A percentile compares a stretch with the other conserved stretches of the same genome.
Conservation (phyloP, 2,329 filamentous ascomycete species). For the Calonectria montana region DNA sequence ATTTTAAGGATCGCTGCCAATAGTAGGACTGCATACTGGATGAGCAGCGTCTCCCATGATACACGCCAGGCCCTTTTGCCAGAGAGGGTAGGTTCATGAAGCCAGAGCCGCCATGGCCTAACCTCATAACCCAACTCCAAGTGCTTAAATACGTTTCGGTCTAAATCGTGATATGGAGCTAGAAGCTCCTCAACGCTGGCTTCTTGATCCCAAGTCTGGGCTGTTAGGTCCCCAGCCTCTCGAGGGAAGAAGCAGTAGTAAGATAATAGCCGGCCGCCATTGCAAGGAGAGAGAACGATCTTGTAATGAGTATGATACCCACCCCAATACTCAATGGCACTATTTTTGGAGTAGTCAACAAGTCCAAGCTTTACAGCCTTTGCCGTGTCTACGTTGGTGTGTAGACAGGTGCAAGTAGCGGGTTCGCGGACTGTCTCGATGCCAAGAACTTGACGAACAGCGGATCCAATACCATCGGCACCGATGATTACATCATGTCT, state of each 20-base stretch:
- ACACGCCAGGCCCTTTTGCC: slow-evolving; percentile 24
- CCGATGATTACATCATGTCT: slow-evolving; percentile 71
- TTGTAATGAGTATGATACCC: slow-evolving; percentile 66
- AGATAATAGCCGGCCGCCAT: slow-evolving; percentile 67
- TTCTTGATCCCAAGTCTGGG: slow-evolving; percentile 65
- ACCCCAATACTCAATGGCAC: slow-evolving; percentile 73
- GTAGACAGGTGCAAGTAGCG: slow-evolving; percentile 70
- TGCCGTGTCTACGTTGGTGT: slow-evolving; percentile 71
- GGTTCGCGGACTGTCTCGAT: slow-evolving; percentile 68
- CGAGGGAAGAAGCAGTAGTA: slow-evolving; percentile 76
- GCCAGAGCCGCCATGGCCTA: slow-evolving; percentile 68
- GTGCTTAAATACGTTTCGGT: slow-evolving; percentile 65
- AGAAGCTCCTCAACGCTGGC: slow-evolving; percentile 65
- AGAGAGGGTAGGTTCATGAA: slow-evolving; percentile 44
- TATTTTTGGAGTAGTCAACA: slow-evolving; percentile 69
- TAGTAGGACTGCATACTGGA: slow-evolving; percentile 46
- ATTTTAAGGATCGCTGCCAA: too few relatives aligned
- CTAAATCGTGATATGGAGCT: slow-evolving; percentile 66
- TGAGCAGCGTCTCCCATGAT: slow-evolving; percentile 30
- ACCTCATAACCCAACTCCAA: slow-evolving; percentile 68
- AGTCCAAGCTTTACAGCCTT: slow-evolving; percentile 69
- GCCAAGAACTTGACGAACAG: slow-evolving; percentile 70
- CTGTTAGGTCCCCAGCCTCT: slow-evolving; percentile 65
- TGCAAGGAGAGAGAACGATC: slow-evolving; percentile 73
- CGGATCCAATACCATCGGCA: slow-evolving; percentile 75